A percentile compares a stretch with the other conserved stretches of the same genome.
phyloP scores from a whole-genome alignment of 768 basidiomycete species.

The Floccularia luteovirens region DNA sequence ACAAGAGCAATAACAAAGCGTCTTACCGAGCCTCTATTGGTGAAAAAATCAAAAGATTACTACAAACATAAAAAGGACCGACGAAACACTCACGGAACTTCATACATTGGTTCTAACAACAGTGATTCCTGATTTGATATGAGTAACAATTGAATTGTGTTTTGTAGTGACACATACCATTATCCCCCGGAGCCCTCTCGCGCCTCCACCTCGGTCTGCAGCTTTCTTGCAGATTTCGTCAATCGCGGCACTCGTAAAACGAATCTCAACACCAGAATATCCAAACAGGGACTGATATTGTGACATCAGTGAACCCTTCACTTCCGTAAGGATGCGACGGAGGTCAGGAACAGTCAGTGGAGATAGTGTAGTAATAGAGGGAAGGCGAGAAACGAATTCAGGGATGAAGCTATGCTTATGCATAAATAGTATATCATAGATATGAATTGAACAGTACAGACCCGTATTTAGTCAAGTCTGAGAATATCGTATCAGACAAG shows the following conservation, averaged over 20 bases:
- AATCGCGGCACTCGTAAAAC: constrained; percentile 77
- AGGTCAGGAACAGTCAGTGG: constrained; percentile 78
- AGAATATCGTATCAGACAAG: not conserved
- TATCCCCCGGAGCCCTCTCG: constrained; percentile 82
- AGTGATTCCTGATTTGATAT: constrained; percentile 54
- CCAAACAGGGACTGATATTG: constrained; percentile 84
- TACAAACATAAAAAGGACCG: constrained; percentile 2
- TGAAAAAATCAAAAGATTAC: constrained; percentile 3
- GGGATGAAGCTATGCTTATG: constrained; percentile 69
- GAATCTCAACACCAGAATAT: constrained; percentile 78
- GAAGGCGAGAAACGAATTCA: constrained; percentile 91
- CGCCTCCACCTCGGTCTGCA: constrained; percentile 78
- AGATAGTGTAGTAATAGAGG: constrained; percentile 79
- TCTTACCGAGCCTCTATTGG: constrained; percentile 59
- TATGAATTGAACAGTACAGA: constrained; percentile 15
- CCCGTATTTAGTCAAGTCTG: constrained; percentile 85
- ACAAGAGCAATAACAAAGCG: not conserved
- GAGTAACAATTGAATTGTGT: not conserved
- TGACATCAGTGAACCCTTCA: constrained; percentile 83
- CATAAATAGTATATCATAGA: constrained; percentile 4
- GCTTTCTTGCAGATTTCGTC: constrained; percentile 79
- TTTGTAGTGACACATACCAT: constrained; percentile 43
- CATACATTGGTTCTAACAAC: constrained; percentile 88
- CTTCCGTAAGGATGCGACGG: constrained; percentile 85
- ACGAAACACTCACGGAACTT: constrained; percentile 64